A percentile compares a stretch with the other conserved stretches of the same genome.
Evolutionary conservation across 2,329 filamentous ascomycete species (phyloP).

Genomic region (Phialemoniopsis sp.): DNA sequence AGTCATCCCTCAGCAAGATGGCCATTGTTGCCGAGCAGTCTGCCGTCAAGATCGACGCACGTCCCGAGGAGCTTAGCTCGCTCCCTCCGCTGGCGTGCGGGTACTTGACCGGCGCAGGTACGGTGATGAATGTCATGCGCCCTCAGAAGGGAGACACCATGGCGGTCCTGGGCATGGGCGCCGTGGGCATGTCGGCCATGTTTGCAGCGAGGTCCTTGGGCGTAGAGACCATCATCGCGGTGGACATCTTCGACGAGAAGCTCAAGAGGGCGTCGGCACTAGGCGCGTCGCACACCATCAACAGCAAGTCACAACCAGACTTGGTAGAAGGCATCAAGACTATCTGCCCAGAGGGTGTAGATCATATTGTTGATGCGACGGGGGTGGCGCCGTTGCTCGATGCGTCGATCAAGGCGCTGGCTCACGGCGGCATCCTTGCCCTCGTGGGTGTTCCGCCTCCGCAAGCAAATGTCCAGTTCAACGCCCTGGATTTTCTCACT

Average conservation of each 20-base stretch:
- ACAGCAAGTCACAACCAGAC: constrained; percentile 5
- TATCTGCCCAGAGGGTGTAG: too few relatives aligned
- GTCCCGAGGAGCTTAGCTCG: constrained; percentile 14
- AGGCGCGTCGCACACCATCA: constrained; percentile 32
- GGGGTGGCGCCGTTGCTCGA: too few relatives aligned
- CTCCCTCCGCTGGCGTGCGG: constrained; percentile 24
- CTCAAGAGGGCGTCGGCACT: constrained; percentile 28
- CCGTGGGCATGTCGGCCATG: constrained; percentile 11
- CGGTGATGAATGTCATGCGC: constrained; percentile 20
- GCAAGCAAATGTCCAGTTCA: constrained; percentile 10
- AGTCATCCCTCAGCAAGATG: constrained; percentile 24
- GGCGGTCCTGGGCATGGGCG: constrained; percentile 22
- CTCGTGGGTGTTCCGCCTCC: constrained; percentile 18
- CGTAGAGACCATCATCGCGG: constrained; percentile 26
- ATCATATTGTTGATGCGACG: too few relatives aligned
- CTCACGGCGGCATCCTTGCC: constrained; percentile 12
- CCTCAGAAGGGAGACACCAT: constrained; percentile 13
- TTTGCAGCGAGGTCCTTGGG: constrained; percentile 10
- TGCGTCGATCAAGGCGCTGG: too few relatives aligned
- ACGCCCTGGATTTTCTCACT: constrained; percentile 14
- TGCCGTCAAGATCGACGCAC: constrained; percentile 18
- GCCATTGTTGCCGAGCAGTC: constrained; percentile 21
- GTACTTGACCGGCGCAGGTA: constrained; percentile 24
- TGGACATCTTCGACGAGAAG: constrained; percentile 36
- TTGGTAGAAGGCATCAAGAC: too few relatives aligned